A percentile compares a stretch with the other conserved stretches of the same genome.
These are phyloP conservation scores for Ophiostoma australiae DNA, from an alignment of 2,329 filamentous ascomycete species.

Conservation along the genomic window DNA sequence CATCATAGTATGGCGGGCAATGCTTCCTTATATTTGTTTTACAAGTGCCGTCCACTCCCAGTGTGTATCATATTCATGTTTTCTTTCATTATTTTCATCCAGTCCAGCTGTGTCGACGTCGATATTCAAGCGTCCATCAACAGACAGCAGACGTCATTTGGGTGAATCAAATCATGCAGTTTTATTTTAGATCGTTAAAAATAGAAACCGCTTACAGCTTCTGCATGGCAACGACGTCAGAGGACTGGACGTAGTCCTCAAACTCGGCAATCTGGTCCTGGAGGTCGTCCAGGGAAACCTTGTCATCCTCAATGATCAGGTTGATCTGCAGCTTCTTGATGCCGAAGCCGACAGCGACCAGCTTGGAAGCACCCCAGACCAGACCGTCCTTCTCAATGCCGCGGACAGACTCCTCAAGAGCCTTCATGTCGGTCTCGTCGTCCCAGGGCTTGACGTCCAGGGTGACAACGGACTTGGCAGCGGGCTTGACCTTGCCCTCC, in stretches of 20 bases:
- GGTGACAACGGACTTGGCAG: slow-evolving; percentile 94
- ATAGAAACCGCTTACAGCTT: slow-evolving; percentile 62
- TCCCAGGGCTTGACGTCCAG: slow-evolving; percentile 98
- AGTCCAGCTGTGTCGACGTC: background rate
- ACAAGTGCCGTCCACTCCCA: background rate
- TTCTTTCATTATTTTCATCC: background rate
- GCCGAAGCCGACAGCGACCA: slow-evolving; percentile 89
- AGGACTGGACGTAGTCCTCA: slow-evolving; percentile 95
- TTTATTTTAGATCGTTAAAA: slow-evolving; percentile 12
- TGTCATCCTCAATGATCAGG: slow-evolving; percentile 95
- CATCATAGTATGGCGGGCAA: background rate
- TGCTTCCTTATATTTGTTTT: background rate
- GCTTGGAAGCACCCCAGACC: slow-evolving; percentile 88
- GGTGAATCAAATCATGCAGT: slow-evolving; percentile 4
- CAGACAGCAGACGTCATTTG: background rate
- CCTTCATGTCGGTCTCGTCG: slow-evolving; percentile 88
- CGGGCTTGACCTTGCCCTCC: slow-evolving; percentile 83
- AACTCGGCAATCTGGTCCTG: slow-evolving; percentile 75
- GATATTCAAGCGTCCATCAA: background rate
- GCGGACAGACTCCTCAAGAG: slow-evolving; percentile 75
- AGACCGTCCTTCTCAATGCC: slow-evolving; percentile 88
- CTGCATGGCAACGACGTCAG: slow-evolving; percentile 85
- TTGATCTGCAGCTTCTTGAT: slow-evolving; percentile 99
- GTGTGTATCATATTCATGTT: background rate
- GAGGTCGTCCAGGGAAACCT: slow-evolving; percentile 81